Base-by-base conservation (phyloP, 2,329 filamentous ascomycete genomes). In the Bisporella sp. region DNA sequence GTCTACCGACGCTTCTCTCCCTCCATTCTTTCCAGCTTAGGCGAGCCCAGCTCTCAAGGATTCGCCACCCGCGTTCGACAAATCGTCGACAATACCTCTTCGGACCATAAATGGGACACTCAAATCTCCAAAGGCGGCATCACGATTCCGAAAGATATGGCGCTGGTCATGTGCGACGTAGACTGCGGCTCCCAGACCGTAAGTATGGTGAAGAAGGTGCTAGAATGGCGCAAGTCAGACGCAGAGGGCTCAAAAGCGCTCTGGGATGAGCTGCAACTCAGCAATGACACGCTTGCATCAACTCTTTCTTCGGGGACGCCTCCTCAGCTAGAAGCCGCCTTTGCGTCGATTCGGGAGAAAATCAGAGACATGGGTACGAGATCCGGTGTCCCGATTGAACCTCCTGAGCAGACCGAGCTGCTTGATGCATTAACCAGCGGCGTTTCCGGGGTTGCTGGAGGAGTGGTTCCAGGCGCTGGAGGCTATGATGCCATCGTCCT, bases 1-100 rank as follows among this genome's bases (percentile, higher is more conserved):
- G 74, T 87, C 8, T 99, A 99, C 75, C 81, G 86, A 21, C 85
- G 93, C n/a, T 99, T 99, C 72, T 92, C 88, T 0, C 91, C 93
- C 0, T 72, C 76, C 0, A 74, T 96, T 9, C 76, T 99, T 1
- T 73, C 77, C 47, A 69, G 68, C 1, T 68, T 95, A 4, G 85
- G 85, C 0, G 82, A 87, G 54, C 76, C 84, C 0, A 85, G 84
- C 1, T 69, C 76, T 0, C 69, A 79, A 0, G 78, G 78, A 0
- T 99, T 97, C 64, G 79, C 79, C 12, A 70, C 74, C 1, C 72
- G 77, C 11, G 72, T 97, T 8, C 78, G 79, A 49, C 67, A 71
- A 1, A 73, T 89, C 1, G 83, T 96, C 5, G 78, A 89, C 41
- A 30, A 45, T 11, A 30, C 8, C 30, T 29, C 12, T 30, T 70